Evolutionary conservation across 192 early-diverging fungal genomes (phyloP).

Genomic region (Coemansia pectinata): DNA sequence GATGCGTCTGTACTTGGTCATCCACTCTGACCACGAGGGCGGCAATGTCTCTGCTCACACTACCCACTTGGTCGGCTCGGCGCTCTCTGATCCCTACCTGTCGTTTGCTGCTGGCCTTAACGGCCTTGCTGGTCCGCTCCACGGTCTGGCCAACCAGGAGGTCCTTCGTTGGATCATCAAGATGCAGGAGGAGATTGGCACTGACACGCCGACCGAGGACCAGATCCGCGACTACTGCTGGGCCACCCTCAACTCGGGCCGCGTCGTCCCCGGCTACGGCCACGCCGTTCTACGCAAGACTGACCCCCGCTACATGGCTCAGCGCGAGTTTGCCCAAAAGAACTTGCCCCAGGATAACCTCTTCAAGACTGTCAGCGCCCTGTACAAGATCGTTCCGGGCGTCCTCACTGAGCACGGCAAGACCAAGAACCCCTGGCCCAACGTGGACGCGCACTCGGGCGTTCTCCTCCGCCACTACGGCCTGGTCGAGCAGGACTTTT

Average conservation of each 20-base stretch:
- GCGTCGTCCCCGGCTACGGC: slow-evolving; percentile 98
- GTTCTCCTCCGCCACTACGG: slow-evolving; percentile 96
- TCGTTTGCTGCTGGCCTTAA: slow-evolving; percentile 96
- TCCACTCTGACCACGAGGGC: slow-evolving; percentile 99
- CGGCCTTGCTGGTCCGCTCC: slow-evolving; percentile 97
- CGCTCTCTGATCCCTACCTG: slow-evolving; percentile 98
- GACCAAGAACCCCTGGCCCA: slow-evolving; percentile 99
- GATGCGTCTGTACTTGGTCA: slow-evolving; percentile 98
- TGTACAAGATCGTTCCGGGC: slow-evolving; percentile 97
- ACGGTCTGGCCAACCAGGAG: slow-evolving; percentile 99
- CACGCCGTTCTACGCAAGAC: slow-evolving; percentile 97
- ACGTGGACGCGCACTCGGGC: slow-evolving; percentile 99
- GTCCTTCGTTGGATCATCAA: slow-evolving; percentile 96
- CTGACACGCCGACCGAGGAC: slow-evolving; percentile 82
- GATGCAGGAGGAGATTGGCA: slow-evolving; percentile 86
- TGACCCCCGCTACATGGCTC: slow-evolving; percentile 97
- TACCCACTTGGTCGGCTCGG: slow-evolving; percentile 92
- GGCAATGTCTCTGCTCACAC: slow-evolving; percentile 99
- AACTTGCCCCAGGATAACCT: slow-evolving; percentile 95
- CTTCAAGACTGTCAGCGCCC: slow-evolving; percentile 93
- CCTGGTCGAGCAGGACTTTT: slow-evolving; percentile 97
- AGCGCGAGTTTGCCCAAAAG: slow-evolving; percentile 98
- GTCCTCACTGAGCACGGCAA: slow-evolving; percentile 98
- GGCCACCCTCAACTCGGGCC: slow-evolving; percentile 92
- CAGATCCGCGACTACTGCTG: slow-evolving; percentile 96